These are phyloP conservation scores for Ilex aquifolium DNA, from an alignment of 257 asterid genomes.

Conservation along the genomic window DNA sequence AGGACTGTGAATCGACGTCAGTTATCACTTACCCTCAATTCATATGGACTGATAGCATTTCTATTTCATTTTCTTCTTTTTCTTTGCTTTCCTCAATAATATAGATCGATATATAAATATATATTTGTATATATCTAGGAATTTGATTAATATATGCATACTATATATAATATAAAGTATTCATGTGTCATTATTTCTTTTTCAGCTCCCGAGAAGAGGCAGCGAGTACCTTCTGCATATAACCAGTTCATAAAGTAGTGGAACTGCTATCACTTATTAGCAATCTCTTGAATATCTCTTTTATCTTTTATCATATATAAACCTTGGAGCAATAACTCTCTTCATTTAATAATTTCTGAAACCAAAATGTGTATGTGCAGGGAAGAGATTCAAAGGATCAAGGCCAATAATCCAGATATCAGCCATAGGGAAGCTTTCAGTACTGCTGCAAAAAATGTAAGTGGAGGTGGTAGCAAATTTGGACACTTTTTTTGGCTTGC, in stretches of 20 bases:
- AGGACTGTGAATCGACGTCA: conserved; percentile 60
- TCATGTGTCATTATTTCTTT: not conserved
- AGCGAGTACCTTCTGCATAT: conserved; percentile 88
- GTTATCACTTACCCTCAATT: not conserved
- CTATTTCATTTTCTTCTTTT: not conserved
- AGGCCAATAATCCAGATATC: conserved; percentile 79
- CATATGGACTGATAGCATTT: not conserved
- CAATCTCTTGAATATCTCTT: conserved; percentile 3
- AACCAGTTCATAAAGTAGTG: conserved; percentile 86
- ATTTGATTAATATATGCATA: no score
- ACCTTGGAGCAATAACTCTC: not conserved
- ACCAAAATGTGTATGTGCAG: conserved; percentile 24
- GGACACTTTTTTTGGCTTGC: not conserved
- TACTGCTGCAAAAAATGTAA: conserved; percentile 90
- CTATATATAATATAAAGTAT: not conserved
- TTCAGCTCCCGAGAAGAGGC: conserved; percentile 93
- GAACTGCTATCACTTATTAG: not conserved
- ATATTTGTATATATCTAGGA: not conserved
- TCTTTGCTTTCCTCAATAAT: not conserved
- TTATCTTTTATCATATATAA: not conserved
- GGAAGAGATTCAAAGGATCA: conserved; percentile 89
- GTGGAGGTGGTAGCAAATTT: conserved; percentile 9
- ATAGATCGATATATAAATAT: not conserved
- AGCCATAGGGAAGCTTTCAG: conserved; percentile 91
- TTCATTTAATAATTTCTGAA: not conserved